Conservation (phyloP, 2,329 filamentous ascomycete species). For the Colletotrichum eremochloae region DNA sequence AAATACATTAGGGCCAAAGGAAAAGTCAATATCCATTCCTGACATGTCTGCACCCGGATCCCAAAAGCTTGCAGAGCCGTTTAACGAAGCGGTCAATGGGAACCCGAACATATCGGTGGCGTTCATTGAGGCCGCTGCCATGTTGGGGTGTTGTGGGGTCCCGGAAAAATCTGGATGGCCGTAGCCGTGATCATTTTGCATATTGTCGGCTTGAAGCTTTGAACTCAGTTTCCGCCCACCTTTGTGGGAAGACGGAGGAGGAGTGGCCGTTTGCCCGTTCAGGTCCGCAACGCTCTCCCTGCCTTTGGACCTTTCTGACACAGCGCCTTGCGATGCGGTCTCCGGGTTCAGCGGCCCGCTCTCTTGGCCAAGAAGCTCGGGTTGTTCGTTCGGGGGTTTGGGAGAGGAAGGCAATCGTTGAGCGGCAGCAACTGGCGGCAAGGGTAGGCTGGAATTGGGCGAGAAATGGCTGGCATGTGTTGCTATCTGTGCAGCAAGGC, state of each 20-base stretch:
- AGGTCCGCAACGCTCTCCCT: constrained; percentile 55
- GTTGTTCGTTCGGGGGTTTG: constrained; percentile 53
- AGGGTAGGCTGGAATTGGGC: constrained; percentile 63
- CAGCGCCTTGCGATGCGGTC: constrained; percentile 48
- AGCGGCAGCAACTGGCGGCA: constrained; percentile 72
- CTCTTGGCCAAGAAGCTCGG: constrained; percentile 50
- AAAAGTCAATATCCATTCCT: constrained; percentile 72
- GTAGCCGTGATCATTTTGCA: constrained; percentile 71
- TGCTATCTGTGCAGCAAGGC: constrained; percentile 64
- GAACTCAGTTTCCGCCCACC: constrained; percentile 67
- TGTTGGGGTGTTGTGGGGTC: constrained; percentile 62
- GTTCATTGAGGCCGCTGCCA: constrained; percentile 59
- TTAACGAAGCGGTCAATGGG: constrained; percentile 70
- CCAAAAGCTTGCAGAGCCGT: constrained; percentile 69
- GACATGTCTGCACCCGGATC: constrained; percentile 64
- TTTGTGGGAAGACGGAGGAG: constrained; percentile 70
- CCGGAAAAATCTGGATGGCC: constrained; percentile 65
- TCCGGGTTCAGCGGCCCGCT: constrained; percentile 44
- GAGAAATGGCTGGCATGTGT: constrained; percentile 75
- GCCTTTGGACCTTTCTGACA: constrained; percentile 62
- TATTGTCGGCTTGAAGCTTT: constrained; percentile 60
- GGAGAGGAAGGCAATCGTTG: constrained; percentile 71
- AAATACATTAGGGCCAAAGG: constrained; percentile 60
- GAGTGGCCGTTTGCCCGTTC: constrained; percentile 68
- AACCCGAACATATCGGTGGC: constrained; percentile 70